Percentiles rank a stretch among this genome's conserved stretches.
Conservation (phyloP, 495 filamentous ascomycete species). For the Penicillium dipodomyicola region DNA sequence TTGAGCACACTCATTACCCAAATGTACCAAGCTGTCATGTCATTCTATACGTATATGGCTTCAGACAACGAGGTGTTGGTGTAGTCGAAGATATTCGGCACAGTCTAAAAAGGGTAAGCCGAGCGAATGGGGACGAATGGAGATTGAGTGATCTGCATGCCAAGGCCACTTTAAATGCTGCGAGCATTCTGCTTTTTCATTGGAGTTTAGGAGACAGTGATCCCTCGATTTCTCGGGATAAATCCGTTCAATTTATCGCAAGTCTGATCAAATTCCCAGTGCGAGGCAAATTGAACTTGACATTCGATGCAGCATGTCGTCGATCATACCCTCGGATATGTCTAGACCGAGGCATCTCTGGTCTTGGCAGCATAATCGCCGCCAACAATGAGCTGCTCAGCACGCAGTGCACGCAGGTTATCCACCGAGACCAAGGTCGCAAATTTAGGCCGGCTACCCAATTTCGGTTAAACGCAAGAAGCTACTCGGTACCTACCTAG, state of each 20-base stretch:
- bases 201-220: background rate
- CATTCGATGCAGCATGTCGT: background rate
- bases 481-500: background rate
- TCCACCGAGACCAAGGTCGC: background rate
- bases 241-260: background rate
- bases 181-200: background rate
- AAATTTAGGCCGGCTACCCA: background rate
- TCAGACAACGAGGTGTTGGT: background rate
- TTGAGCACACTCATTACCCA: background rate
- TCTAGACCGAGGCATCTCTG: constrained; percentile 4
- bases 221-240: background rate
- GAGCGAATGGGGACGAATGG: background rate
- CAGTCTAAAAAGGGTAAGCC: background rate
- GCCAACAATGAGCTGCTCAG: background rate
- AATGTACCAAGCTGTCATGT: background rate
- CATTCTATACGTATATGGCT: background rate
- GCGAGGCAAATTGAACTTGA: background rate
- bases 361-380: constrained; percentile 7
- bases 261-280: background rate
- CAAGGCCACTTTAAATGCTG: constrained; percentile 2
- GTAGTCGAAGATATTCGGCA: background rate
- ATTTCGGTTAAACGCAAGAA: background rate
- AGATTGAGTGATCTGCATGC: background rate
- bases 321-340: constrained; percentile 5
- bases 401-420: background rate